Evolutionary conservation across 2,329 filamentous ascomycete genomes (phyloP).

Genomic region (Tolypocladium tropicale): DNA sequence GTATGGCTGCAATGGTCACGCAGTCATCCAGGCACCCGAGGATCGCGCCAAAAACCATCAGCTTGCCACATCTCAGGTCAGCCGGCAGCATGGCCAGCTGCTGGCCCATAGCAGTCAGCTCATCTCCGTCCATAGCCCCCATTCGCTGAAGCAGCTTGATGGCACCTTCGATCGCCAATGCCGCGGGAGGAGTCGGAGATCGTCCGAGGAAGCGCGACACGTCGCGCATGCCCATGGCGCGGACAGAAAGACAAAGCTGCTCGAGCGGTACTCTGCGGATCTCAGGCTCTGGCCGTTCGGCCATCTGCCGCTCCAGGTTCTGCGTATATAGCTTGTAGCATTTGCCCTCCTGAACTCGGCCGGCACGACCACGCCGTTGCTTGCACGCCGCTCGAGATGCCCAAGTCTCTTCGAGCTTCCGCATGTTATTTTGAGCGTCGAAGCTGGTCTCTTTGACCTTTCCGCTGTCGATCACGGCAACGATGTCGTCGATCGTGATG

Average conservation of each 20-base stretch:
- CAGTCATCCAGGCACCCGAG: constrained; percentile 88
- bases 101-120: constrained; percentile 80
- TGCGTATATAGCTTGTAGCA: constrained; percentile 95
- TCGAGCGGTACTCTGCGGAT: constrained; percentile 88
- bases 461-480: constrained; percentile 90
- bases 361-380: constrained; percentile 84
- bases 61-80: constrained; percentile 83
- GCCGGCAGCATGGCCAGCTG: constrained; percentile 94
- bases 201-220: constrained; percentile 72
- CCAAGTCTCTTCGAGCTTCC: constrained; percentile 90
- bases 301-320: constrained; percentile 78
- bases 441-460: constrained; percentile 96
- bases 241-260: constrained; percentile 87
- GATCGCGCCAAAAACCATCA: constrained; percentile 90
- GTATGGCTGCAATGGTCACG: constrained; percentile 79
- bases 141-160: constrained; percentile 70
- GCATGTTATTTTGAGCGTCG: constrained; percentile 85
- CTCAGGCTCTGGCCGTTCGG: constrained; percentile 81
- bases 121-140: constrained; percentile 77
- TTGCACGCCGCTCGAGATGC: constrained; percentile 90
- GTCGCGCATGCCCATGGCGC: constrained; percentile 85
- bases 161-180: constrained; percentile 75
- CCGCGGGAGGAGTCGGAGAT: constrained; percentile 82
- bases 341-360: constrained; percentile 78
- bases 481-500: constrained; percentile 95